Conservation (phyloP, 208 protist genomes). For the Lotmaria passim region DNA sequence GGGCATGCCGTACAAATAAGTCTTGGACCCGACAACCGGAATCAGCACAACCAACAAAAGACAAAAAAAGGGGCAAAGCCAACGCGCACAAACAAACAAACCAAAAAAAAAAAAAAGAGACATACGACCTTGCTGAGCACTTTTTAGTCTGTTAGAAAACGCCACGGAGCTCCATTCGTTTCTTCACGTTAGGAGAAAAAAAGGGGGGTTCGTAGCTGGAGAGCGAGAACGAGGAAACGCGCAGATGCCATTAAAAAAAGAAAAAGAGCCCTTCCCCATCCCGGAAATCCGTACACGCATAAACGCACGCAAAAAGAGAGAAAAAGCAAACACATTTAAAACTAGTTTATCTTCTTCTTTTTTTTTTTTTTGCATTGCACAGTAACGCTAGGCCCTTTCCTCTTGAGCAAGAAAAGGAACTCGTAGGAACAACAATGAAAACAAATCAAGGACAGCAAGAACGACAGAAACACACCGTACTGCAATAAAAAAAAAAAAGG, state of each 20-base stretch:
- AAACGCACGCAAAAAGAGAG: background rate
- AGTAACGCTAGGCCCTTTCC: too few species aligned
- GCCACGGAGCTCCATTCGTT: background rate
- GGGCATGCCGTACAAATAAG: too few species aligned
- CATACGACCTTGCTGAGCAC: too few species aligned
- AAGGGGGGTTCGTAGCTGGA: background rate
- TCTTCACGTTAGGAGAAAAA: slow-evolving; percentile 5
- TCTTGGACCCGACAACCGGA: too few species aligned
- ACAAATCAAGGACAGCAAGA: background rate
- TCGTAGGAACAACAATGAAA: background rate
- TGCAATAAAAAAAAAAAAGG: background rate
- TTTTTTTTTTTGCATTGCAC: too few species aligned
- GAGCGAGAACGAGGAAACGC: slow-evolving; percentile 3
- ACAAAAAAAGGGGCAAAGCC: background rate
- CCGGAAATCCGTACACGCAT: background rate
- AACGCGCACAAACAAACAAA: background rate
- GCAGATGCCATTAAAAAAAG: background rate
- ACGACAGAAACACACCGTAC: background rate
- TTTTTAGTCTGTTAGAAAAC: too few species aligned
- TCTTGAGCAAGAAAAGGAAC: background rate
- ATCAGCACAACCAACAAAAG: too few species aligned
- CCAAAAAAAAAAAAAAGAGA: slow-evolving; percentile 5
- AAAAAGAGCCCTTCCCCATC: too few species aligned
- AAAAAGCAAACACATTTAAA: too few species aligned
- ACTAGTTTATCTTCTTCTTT: too few species aligned